These are phyloP conservation scores for Hypoxylon sp. DNA, from an alignment of 2,329 filamentous ascomycete species.

Conservation along the genomic window DNA sequence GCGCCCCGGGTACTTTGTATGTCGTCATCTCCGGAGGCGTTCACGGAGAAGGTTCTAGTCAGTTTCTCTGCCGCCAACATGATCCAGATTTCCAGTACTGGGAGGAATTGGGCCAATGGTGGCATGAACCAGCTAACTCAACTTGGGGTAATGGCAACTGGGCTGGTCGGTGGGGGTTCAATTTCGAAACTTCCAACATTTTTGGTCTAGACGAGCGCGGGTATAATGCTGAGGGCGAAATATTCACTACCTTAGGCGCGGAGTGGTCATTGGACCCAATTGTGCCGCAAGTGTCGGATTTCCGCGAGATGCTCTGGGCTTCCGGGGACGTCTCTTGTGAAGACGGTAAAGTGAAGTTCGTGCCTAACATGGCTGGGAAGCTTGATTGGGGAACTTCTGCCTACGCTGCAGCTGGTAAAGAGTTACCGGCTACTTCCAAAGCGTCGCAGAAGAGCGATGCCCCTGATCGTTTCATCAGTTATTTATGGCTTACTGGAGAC, in stretches of 20 bases:
- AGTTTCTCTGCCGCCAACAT: constrained; percentile 60
- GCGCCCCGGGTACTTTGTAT: constrained; percentile 57
- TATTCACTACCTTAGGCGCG: constrained; percentile 59
- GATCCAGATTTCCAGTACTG: constrained; percentile 57
- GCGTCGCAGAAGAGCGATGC: constrained; percentile 58
- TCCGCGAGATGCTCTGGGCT: constrained; percentile 61
- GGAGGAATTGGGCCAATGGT: constrained; percentile 55
- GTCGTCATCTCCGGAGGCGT: constrained; percentile 59
- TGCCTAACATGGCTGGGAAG: constrained; percentile 59
- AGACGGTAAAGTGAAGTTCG: constrained; percentile 55
- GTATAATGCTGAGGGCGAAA: constrained; percentile 58
- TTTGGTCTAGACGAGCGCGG: constrained; percentile 59
- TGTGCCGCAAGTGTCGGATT: constrained; percentile 57
- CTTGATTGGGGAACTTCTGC: constrained; percentile 60
- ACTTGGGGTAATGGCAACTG: constrained; percentile 56
- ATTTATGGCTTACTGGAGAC: constrained; percentile 62
- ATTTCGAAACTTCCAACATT: constrained; percentile 63
- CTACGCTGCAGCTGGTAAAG: constrained; percentile 62
- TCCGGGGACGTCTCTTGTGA: constrained; percentile 55
- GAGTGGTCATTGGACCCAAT: constrained; percentile 61
- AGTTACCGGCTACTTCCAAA: constrained; percentile 57
- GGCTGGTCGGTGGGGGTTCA: constrained; percentile 60
- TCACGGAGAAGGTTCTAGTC: constrained; percentile 56
- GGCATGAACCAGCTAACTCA: constrained; percentile 58
- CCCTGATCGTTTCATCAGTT: constrained; percentile 60